Evolutionary conservation across 2,329 filamentous ascomycete genomes (phyloP), one percentile per base, ranked within the genome.

Genomic region (Fusarium praegraminearum): DNA sequence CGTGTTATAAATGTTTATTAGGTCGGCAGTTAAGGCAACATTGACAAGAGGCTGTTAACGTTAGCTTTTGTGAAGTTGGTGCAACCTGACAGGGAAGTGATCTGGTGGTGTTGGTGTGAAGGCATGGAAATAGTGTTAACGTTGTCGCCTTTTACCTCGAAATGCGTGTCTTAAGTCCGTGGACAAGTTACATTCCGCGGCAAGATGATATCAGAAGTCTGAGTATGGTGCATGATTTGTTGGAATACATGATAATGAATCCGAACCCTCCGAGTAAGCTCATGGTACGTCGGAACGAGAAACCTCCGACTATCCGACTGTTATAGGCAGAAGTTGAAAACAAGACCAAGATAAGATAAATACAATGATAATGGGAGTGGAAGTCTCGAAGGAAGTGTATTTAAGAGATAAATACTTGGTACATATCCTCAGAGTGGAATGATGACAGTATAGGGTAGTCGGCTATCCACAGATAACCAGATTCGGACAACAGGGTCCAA

Each of bases 1-100:
- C 62, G 61, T 47, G 41, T 65, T 33, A 49, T 43, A 40, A 58
- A 65, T 65, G 40, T 51, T 41, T 65, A 53, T 32, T 58, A 60
- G 38, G 45, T 30, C 51, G 38, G 53, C 18, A 36, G 16, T 45
- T 24, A 28, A 18, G 26, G 22, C 30, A 41, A 18, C 11, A 26
- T 57, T 11, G 15, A 24, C n/a, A 24, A 13, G 22, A 33, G 30
- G 35, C 7, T 20, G n/a, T 28, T 20, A 26, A 28, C 24, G n/a
- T 18, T 28, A 10, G n/a, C 35, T 16, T 24, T 11, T 22, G 46
- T 40, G 24, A 35, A 18, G 32, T 44, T 46, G 16, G 30, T 30
- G 24, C 10, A 40, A n/a, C 47, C 35, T 38, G 24, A 38, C 15
- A 20, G 9, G 53, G 36, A 61, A 61, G 20, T 15, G 20, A 38